Evolutionary conservation across 2,329 filamentous ascomycete genomes (phyloP), one percentile per base, ranked within the genome.

Genomic region (Diplodia seriata): DNA sequence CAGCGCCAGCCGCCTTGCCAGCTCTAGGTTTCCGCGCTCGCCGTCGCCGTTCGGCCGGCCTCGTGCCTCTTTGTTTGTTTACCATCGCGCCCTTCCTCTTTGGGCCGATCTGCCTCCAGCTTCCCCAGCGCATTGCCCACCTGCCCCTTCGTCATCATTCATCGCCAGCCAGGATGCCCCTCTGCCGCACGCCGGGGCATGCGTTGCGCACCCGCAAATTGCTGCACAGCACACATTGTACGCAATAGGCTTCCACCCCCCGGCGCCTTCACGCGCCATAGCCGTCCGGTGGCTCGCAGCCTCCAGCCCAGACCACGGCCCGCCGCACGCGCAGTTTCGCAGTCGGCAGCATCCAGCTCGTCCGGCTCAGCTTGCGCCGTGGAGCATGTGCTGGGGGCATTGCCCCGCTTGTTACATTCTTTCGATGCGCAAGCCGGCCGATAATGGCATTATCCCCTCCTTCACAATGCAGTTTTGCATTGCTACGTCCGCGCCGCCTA

Each of bases 71-170:
- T 50, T 63, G 43, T 63, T 63, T 63, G 59, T 63, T 63, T 63
- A 63, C 59, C 59, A 63, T 62, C 40, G 31, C 47, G 23, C 54
- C 31, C 59, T 63, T 63, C 59, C 59, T 15, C 43, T 63, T 63
- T 51, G 59, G 36, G 59, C 47, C 29, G 59, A 63, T 63, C 59
- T 57, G 54, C 54, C 54, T 36, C 59, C 40, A 18, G 38, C 59
- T 63, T 63, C 59, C 59, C 59, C 59, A 63, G 59, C 40, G 47
- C 59, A 63, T 63, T 49, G 59, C 59, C 12, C 59, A n/a, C 59
- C 40, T 38, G 18, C 36, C 57, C 40, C 57, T 29, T 36, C 57
- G 57, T 62, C 57, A 62, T 62, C 57, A 31, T 23, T 47, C 40
- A 62, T 59, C 38, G 23, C 56, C 23, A 29, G 40, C 57, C 57